phyloP scores from a whole-genome alignment of 495 filamentous ascomycete species.

The Mycothermus thermophilus region DNA sequence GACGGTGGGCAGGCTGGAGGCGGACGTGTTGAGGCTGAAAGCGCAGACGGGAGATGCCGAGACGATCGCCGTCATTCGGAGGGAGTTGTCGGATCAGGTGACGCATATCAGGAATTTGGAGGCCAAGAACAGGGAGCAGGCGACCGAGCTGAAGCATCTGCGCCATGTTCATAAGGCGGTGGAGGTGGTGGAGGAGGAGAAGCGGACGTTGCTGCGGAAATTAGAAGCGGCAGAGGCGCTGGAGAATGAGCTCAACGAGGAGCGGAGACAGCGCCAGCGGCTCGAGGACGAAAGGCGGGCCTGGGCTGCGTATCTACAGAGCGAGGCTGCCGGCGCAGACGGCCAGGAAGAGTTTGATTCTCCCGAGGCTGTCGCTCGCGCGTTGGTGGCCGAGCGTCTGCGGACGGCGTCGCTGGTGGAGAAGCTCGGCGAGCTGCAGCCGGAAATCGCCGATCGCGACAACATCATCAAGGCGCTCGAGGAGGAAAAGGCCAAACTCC shows the following conservation, averaged over 20 bases:
- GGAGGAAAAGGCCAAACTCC: constrained; percentile 45
- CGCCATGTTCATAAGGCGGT: constrained; percentile 69
- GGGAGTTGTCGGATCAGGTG: constrained; percentile 77
- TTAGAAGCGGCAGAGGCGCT: constrained; percentile 62
- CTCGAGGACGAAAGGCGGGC: constrained; percentile 76
- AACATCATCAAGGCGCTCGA: constrained; percentile 60
- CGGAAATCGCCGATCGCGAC: constrained; percentile 70
- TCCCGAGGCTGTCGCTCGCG: constrained; percentile 76
- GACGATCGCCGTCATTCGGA: constrained; percentile 64
- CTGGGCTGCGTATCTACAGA: constrained; percentile 78
- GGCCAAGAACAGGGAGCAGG: constrained; percentile 62
- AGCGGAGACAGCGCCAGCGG: constrained; percentile 66
- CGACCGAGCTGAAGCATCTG: constrained; percentile 63
- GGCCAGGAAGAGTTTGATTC: constrained; percentile 63
- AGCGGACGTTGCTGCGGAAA: constrained; percentile 64
- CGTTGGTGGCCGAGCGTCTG: constrained; percentile 66
- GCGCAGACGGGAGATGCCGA: constrained; percentile 76
- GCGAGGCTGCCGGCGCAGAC: constrained; percentile 35
- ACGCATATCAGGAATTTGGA: constrained; percentile 77
- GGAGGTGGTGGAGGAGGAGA: constrained; percentile 93
- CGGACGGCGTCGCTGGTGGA: constrained; percentile 66
- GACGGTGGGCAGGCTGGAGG: constrained; percentile 59
- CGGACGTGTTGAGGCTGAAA: constrained; percentile 66
- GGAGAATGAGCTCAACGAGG: constrained; percentile 60
- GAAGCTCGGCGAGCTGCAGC: constrained; percentile 59